A percentile compares a stretch with the other conserved stretches of the same genome.
These are phyloP conservation scores for Endocarpon pusillum DNA, from an alignment of 495 filamentous ascomycete species.

Conservation along the genomic window DNA sequence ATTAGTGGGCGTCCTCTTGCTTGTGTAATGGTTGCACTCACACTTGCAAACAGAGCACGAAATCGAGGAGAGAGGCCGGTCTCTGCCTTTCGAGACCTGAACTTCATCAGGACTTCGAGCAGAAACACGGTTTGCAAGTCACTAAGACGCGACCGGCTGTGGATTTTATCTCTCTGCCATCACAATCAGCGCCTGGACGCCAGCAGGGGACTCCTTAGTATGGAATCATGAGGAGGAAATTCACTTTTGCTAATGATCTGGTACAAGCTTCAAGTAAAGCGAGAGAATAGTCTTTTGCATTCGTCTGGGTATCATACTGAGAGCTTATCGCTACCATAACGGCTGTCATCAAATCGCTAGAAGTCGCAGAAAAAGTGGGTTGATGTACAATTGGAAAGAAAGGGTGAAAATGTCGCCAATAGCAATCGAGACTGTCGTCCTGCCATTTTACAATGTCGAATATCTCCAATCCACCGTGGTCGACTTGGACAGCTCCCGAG, in stretches of 20 bases:
- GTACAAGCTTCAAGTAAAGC: slow-evolving; percentile 20
- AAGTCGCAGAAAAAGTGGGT: slow-evolving; percentile 16
- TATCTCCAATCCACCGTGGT: slow-evolving; percentile 19
- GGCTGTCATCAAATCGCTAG: slow-evolving; percentile 20
- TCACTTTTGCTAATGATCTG: slow-evolving; percentile 20
- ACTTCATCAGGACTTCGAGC: slow-evolving; percentile 9
- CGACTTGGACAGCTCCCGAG: slow-evolving; percentile 12
- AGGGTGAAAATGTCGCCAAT: slow-evolving; percentile 25
- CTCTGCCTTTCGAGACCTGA: slow-evolving; percentile 8
- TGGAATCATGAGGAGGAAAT: not conserved
- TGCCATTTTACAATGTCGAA: slow-evolving; percentile 18
- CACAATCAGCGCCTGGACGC: not conserved
- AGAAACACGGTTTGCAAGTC: slow-evolving; percentile 12
- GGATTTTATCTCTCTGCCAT: slow-evolving; percentile 4
- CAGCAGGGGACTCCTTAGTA: not conserved
- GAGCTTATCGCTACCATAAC: slow-evolving; percentile 25
- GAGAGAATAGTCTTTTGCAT: slow-evolving; percentile 18
- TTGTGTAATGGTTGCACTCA: not conserved
- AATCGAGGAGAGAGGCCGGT: slow-evolving; percentile 8
- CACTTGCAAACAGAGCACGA: slow-evolving; percentile 7
- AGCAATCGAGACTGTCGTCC: slow-evolving; percentile 22
- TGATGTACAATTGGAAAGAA: slow-evolving; percentile 24
- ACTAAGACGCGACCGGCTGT: slow-evolving; percentile 9
- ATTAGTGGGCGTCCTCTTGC: not conserved
- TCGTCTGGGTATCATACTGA: slow-evolving; percentile 17